Evolutionary conservation across 2,329 filamentous ascomycete species (phyloP), one percentile per base, ranked within the genome.

Genomic region (Phaeosphaeriaceae sp.): DNA sequence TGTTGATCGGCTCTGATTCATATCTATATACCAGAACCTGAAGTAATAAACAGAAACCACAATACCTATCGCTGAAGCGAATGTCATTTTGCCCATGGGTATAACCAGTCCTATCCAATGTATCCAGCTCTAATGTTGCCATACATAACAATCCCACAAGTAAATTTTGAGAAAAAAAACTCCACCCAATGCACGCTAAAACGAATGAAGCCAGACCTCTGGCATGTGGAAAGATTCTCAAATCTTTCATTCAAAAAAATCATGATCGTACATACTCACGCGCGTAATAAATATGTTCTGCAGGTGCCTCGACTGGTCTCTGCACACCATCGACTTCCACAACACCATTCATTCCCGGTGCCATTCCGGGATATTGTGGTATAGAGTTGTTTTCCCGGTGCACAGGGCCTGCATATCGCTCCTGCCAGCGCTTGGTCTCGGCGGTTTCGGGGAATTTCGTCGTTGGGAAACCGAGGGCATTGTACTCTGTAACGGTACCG

Each of bases 321-420:
- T 50, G 35, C 20, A 40, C 30, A 8, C 56, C 56, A 45, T 52
- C 55, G 13, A 51, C 54, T 28, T 61, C 58, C 9, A 53, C 50
- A 42, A 55, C 28, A 0, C 48, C 56, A 8, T 47, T 38, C 15
- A 32, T 26, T 13, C 18, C 36, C n/a, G 20, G n/a, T 6, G 29
- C 44, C 48, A 52, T 54, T 6, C 45, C 44, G 1, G 48, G 48
- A 45, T 48, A 53, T 40, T 40, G 29, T n/a, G 38, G 46, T 20
- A 48, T 29, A 12, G 48, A 30, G 20, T 47, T 28, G 6, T 18
- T 23, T 12, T 21, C 34, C 9, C 48, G 18, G 18, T 41, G 11
- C 6, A 52, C 49, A 3, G 41, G 46, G 2, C 46, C 46, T 6
- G 34, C 17, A 9, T 18, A 13, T 8, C 23, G 35, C 16, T 41